phyloP scores from a whole-genome alignment of 495 filamentous ascomycete genomes.

The Aspergillus diversus region DNA sequence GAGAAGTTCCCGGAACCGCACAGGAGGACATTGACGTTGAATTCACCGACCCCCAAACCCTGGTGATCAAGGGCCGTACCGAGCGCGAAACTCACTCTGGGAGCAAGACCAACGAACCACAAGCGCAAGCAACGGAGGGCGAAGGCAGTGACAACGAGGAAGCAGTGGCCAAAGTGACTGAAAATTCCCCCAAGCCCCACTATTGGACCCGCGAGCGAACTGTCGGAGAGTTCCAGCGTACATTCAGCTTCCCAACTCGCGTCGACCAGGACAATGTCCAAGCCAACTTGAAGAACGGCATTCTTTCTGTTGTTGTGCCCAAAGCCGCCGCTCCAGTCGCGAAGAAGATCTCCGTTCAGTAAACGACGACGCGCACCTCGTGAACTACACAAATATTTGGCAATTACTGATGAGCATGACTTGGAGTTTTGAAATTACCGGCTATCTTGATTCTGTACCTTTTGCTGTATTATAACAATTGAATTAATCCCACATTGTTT shows the following conservation, averaged over 20 bases:
- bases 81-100: slow-evolving; percentile 48
- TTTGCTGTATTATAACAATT: too few relatives aligned
- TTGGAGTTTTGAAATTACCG: too few relatives aligned
- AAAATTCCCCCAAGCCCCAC: slow-evolving; percentile 45
- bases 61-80: slow-evolving; percentile 72
- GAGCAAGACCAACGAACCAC: slow-evolving; percentile 53
- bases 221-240: slow-evolving; percentile 79
- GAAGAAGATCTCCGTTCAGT: slow-evolving; percentile 67
- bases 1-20: slow-evolving; percentile 83
- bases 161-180: neutral
- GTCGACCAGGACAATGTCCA: slow-evolving; percentile 80
- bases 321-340: slow-evolving; percentile 63
- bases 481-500: too few relatives aligned
- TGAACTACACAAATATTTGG: neutral
- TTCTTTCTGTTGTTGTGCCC: slow-evolving; percentile 75
- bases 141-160: neutral
- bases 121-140: slow-evolving; percentile 22
- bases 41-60: slow-evolving; percentile 79
- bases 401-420: neutral
- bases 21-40: slow-evolving; percentile 82
- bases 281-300: slow-evolving; percentile 77
- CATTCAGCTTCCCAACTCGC: slow-evolving; percentile 76
- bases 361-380: slow-evolving; percentile 22
- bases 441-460: too few relatives aligned
- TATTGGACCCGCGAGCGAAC: slow-evolving; percentile 88